phyloP scores from a whole-genome alignment of 2,329 filamentous ascomycete species.

The Thermoascus crustaceus region DNA sequence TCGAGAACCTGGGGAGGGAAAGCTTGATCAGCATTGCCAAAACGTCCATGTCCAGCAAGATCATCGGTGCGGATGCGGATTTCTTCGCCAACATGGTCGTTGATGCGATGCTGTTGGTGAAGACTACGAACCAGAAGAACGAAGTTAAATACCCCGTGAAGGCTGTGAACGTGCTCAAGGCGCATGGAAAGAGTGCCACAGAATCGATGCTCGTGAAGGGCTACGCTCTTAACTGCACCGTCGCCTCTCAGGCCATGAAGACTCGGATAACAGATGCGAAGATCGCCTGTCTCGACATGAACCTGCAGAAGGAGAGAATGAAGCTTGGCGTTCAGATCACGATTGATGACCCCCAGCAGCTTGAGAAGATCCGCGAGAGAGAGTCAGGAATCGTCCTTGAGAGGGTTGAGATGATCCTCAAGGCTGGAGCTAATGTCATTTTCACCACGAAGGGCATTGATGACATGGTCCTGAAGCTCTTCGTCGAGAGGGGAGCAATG shows the following conservation, averaged over 20 bases:
- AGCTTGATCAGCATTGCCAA: constrained; percentile 91
- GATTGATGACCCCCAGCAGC: constrained; percentile 90
- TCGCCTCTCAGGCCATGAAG: constrained; percentile 96
- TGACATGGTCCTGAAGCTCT: constrained; percentile 87
- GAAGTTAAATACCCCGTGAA: constrained; percentile 98
- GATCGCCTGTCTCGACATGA: constrained; percentile 96
- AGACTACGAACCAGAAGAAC: constrained; percentile 80
- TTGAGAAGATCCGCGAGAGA: constrained; percentile 91
- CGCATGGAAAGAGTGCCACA: constrained; percentile 82
- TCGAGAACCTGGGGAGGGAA: constrained; percentile 82
- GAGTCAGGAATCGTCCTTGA: constrained; percentile 92
- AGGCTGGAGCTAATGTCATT: constrained; percentile 91
- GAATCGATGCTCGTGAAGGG: constrained; percentile 92
- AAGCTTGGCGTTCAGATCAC: constrained; percentile 98
- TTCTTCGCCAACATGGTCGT: constrained; percentile 98
- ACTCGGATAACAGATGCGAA: constrained; percentile 88
- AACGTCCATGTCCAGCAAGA: constrained; percentile 99
- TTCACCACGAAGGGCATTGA: constrained; percentile 98
- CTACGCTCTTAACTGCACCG: constrained; percentile 96
- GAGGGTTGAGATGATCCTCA: constrained; percentile 92
- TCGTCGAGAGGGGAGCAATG: constrained; percentile 92
- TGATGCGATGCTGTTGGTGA: constrained; percentile 90
- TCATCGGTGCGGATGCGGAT: constrained; percentile 89
- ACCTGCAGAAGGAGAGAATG: constrained; percentile 98
- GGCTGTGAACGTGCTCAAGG: constrained; percentile 97